Percentiles rank a stretch among this genome's conserved stretches.
These are phyloP conservation scores for Pezizomycotina sp. DNA, from an alignment of 2,329 filamentous ascomycete species.

Conservation along the genomic window DNA sequence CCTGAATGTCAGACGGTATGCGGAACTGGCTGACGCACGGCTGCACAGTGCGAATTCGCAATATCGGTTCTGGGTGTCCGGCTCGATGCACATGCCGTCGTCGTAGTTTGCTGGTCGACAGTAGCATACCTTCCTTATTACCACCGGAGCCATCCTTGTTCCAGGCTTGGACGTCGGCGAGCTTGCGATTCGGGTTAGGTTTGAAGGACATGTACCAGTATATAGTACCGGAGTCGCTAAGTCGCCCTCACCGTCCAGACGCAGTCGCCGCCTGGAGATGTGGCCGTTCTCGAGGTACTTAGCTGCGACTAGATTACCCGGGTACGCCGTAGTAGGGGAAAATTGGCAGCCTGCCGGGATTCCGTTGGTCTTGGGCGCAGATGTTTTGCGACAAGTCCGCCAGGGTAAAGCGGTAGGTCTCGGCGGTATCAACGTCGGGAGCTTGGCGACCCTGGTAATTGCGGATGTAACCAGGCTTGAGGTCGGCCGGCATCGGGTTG, in stretches of 20 bases:
- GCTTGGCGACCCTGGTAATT: conserved; percentile 16
- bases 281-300: conserved; percentile 24
- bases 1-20: conserved; percentile 49
- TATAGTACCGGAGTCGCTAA: conserved; percentile 20
- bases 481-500: neutral
- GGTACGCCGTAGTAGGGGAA: conserved; percentile 21
- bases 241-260: conserved; percentile 8
- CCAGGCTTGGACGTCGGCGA: conserved; percentile 38
- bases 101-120: conserved; percentile 64
- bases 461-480: conserved; percentile 18
- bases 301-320: conserved; percentile 20
- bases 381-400: conserved; percentile 13
- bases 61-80: conserved; percentile 39
- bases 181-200: conserved; percentile 16
- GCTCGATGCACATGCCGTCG: conserved; percentile 76
- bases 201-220: conserved; percentile 23
- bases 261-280: conserved; percentile 19
- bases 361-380: conserved; percentile 8
- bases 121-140: conserved; percentile 56
- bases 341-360: conserved; percentile 8
- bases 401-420: conserved; percentile 17
- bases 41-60: conserved; percentile 33
- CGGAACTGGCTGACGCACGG: conserved; percentile 70
- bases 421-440: conserved; percentile 10
- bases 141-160: conserved; percentile 65